A percentile compares a stretch with the other conserved stretches of the same genome.
phyloP scores from a whole-genome alignment of 305 asterid genomes.

The Fraxinus paxiana region DNA sequence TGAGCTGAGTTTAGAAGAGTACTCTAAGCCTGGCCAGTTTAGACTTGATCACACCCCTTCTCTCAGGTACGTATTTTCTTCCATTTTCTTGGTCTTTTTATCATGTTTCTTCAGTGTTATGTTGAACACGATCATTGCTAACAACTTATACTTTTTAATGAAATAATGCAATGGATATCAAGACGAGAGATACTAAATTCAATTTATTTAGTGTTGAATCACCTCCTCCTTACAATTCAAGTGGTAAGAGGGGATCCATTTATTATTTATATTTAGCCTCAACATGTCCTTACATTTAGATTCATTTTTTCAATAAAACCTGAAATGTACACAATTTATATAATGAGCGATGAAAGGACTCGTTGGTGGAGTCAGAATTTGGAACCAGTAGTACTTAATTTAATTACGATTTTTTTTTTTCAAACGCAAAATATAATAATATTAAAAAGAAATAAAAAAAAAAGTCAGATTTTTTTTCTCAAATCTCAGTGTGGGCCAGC shows the following conservation, averaged over 20 bases:
- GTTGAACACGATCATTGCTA: background rate
- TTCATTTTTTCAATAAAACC: background rate
- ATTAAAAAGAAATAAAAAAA: background rate
- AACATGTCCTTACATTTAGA: background rate
- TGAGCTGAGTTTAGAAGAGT: conserved; percentile 47
- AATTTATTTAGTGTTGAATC: background rate
- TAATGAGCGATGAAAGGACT: background rate
- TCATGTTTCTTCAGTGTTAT: background rate
- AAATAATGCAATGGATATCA: background rate
- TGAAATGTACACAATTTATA: background rate
- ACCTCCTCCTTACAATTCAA: background rate
- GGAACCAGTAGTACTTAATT: background rate
- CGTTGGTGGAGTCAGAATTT: background rate
- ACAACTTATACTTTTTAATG: background rate
- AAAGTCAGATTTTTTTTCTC: background rate
- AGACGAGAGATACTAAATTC: background rate
- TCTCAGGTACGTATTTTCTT: conserved; percentile 33
- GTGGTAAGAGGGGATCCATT: background rate
- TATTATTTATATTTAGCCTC: background rate
- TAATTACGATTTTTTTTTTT: background rate
- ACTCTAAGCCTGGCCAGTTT: conserved; percentile 32
- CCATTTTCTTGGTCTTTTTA: background rate
- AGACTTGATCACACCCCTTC: conserved; percentile 51
- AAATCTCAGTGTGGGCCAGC: background rate
- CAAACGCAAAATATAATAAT: background rate